These are phyloP conservation scores for Colletotrichum karsti DNA, from an alignment of 2,329 filamentous ascomycete species.

Conservation along the genomic window DNA sequence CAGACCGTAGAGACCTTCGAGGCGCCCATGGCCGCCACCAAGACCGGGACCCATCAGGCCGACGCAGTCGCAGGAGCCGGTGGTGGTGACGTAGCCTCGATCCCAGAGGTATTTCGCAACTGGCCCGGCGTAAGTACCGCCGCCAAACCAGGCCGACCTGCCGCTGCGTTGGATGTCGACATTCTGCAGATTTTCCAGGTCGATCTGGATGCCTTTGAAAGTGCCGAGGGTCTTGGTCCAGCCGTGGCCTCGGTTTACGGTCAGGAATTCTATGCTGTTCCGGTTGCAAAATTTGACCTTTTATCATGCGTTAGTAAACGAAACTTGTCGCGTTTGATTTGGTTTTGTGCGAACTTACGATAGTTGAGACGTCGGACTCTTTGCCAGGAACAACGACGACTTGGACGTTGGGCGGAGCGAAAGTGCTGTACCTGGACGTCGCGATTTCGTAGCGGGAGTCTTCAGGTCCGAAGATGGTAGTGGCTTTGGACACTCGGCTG, in stretches of 20 bases:
- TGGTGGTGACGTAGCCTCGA: slow-evolving; percentile 33
- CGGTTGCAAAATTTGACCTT: slow-evolving; percentile 33
- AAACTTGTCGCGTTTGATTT: background rate
- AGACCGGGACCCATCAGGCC: slow-evolving; percentile 57
- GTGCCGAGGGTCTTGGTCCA: slow-evolving; percentile 15
- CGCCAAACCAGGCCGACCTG: background rate
- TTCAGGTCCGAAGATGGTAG: background rate
- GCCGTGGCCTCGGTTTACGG: slow-evolving; percentile 33
- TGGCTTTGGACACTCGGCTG: background rate
- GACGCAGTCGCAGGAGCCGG: slow-evolving; percentile 61
- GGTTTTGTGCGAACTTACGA: background rate
- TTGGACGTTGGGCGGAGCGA: background rate
- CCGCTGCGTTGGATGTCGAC: slow-evolving; percentile 1
- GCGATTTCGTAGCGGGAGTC: background rate
- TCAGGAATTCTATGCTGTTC: slow-evolving; percentile 33
- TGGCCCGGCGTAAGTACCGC: background rate
- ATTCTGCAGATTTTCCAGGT: slow-evolving; percentile 22
- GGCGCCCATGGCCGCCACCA: slow-evolving; percentile 64
- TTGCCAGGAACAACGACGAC: background rate
- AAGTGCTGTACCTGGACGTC: background rate
- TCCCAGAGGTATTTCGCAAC: slow-evolving; percentile 11
- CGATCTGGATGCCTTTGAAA: slow-evolving; percentile 35
- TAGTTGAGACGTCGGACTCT: background rate
- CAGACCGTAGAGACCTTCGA: slow-evolving; percentile 62
- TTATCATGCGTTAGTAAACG: background rate